Evolutionary conservation across 441 rosid species (phyloP), one percentile per base, ranked within the genome.

Genomic region (Macaranga tanarius): DNA sequence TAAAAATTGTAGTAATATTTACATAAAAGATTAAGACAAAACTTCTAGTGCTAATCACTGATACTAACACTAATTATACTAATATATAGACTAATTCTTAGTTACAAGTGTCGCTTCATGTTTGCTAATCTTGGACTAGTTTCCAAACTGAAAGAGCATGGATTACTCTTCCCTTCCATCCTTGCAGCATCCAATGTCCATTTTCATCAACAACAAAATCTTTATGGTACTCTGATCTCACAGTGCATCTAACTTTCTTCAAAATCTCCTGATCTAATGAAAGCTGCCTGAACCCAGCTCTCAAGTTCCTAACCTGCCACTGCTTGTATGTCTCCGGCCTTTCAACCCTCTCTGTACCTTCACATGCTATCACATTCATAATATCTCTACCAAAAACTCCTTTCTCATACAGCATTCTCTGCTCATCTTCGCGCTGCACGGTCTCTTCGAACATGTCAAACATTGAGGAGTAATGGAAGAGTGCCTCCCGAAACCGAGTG

Each of bases 251-350:
- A 45, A 85, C 85, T 20, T n/a, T 74, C 70, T 76, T 79, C 80
- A 82, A 40, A 22, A 89, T 80, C 66, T 82, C 83, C 55, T 81
- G 79, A 73, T 87, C 83, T 71, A 90, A 72, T 6, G 76, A 50
- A 23, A 81, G 75, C 76, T 85, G 88, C 81, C 82, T 83, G 75
- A 92, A 85, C 75, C 94, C 92, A 1, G 84, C 88, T 81, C 92
- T 84, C 77, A 69, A 31, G 51, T 79, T 81, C 75, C 94, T 62
- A 13, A 79, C 81, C 71, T 89, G 99, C 98, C 99, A 95, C 63
- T 92, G 98, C 84, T 85, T 95, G 74, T 89, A 92, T 0, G 93
- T 87, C 79, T 92, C 95, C 0, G 97, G 97, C 82, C 94, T 85
- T 52, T 90, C 97, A 6, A 88, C 86, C 73, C 99, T 83, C 77